Conservation (phyloP, 23 red algal genomes). For the Gracilariopsis chorda region DNA sequence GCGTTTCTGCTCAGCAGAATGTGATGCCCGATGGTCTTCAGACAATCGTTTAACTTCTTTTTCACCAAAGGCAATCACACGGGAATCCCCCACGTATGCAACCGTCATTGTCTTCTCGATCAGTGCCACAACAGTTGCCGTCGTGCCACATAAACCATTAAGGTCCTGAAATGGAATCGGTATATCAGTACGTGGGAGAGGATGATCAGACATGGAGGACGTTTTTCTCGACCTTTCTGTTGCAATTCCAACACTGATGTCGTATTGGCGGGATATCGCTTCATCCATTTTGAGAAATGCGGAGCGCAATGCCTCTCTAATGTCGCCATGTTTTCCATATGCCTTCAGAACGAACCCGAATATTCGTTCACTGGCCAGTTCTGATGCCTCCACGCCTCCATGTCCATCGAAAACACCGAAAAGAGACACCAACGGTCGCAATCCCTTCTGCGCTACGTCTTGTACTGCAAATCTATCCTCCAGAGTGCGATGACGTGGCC, state of each 20-base stretch:
- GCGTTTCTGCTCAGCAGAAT: slow-evolving; percentile 53
- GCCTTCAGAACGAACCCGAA: neutral
- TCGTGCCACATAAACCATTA: slow-evolving; percentile 41
- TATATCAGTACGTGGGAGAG: neutral
- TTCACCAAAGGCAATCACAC: slow-evolving; percentile 22
- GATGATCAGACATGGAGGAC: slow-evolving; percentile 34
- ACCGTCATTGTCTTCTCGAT: slow-evolving; percentile 18
- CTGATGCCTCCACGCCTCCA: slow-evolving; percentile 26
- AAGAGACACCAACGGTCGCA: neutral
- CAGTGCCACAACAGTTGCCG: slow-evolving; percentile 48
- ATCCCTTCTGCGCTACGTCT: neutral
- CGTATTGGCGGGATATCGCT: neutral
- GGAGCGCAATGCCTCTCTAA: neutral
- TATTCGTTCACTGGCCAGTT: slow-evolving; percentile 31
- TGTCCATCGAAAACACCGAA: slow-evolving; percentile 69
- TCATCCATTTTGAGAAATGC: slow-evolving; percentile 1
- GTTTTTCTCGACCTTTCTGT: neutral
- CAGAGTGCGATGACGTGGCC: neutral
- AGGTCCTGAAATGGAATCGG: neutral
- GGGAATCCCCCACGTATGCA: slow-evolving; percentile 54
- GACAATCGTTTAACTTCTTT: slow-evolving; percentile 44
- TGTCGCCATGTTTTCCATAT: neutral
- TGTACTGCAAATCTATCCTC: slow-evolving; percentile 18
- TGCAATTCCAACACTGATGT: neutral
- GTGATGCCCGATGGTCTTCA: slow-evolving; percentile 79